These are phyloP conservation scores for Zoysia matrella DNA, from an alignment of 202 grass and related monocot genomes.

Conservation along the genomic window DNA sequence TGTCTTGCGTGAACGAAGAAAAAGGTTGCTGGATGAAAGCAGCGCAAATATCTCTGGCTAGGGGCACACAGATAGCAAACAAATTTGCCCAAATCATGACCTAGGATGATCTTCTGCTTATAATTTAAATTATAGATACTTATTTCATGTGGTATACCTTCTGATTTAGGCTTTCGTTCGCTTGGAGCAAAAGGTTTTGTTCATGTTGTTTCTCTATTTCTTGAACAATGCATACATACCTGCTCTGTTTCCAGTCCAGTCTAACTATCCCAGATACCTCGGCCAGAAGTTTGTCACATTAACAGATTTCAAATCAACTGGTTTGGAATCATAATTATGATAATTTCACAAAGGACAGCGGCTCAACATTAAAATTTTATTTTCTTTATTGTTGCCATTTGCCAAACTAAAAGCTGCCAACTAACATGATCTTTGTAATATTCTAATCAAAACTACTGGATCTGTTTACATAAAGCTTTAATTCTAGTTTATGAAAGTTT, in stretches of 20 bases:
- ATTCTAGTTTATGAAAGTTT: background rate
- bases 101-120: background rate
- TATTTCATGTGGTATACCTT: background rate
- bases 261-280: background rate
- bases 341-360: too few species aligned
- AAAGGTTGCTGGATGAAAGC: background rate
- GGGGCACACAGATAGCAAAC: background rate
- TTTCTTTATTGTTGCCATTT: too few species aligned
- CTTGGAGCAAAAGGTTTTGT: too few species aligned
- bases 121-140: background rate
- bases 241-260: background rate
- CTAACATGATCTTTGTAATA: background rate
- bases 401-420: background rate
- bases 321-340: too few species aligned
- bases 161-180: background rate
- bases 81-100: background rate
- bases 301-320: background rate
- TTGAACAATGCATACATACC: background rate
- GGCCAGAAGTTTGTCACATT: conserved; percentile 1
- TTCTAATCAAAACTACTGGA: background rate
- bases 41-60: background rate
- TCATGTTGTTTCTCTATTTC: too few species aligned
- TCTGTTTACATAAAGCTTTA: background rate
- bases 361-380: too few species aligned
- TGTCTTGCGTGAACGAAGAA: background rate